Evolutionary conservation across 345 rosid species (phyloP), one percentile per base, ranked within the genome.

Genomic region (Acer saccharum): DNA sequence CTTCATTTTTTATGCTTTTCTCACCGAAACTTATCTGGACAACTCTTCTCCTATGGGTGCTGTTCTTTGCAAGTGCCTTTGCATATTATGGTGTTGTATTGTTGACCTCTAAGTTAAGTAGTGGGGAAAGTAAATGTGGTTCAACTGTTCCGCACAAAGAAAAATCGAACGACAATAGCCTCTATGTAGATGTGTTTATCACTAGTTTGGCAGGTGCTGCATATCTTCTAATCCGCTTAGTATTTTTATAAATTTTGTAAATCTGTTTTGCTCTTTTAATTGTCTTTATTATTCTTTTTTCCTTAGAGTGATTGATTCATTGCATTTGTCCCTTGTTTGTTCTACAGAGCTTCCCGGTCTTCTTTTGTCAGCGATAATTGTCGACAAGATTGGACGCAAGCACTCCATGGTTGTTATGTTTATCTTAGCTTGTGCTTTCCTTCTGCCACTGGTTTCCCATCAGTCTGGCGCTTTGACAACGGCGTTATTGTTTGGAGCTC

Each of bases 331-430:
- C 20, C 2, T 1, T 7, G 20, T 78, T 76, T 50, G 60, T 68
- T 39, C 65, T 74, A 20, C 77, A 90, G 94, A 90, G 84, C 69
- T 85, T 65, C 94, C 92, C 32, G 94, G 92, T 70, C 88, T 90
- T 39, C 41, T 87, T 17, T 72, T 90, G 48, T 82, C 94, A 61
- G 91, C 91, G 21, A 39, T 86, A 11, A 83, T 74, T 18, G 89
- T 90, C 21, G 94, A 90, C 78, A 85, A 79, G 66, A 27, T 87
- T 20, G 94, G 92, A 8, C 94, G 92, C 35, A 90, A 89, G 75
- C 77, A 80, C 64, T 86, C 92, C 3, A 87, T 87, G 89, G 66
- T 83, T 58, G 23, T 69, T 62, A 78, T 90, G 90, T 83, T 87
- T 77, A 76, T 87, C 68, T 39, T 84, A 6, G 79, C 84, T 58